Conservation (phyloP, 2,329 filamentous ascomycete genomes). For the Botrytis galanthina region DNA sequence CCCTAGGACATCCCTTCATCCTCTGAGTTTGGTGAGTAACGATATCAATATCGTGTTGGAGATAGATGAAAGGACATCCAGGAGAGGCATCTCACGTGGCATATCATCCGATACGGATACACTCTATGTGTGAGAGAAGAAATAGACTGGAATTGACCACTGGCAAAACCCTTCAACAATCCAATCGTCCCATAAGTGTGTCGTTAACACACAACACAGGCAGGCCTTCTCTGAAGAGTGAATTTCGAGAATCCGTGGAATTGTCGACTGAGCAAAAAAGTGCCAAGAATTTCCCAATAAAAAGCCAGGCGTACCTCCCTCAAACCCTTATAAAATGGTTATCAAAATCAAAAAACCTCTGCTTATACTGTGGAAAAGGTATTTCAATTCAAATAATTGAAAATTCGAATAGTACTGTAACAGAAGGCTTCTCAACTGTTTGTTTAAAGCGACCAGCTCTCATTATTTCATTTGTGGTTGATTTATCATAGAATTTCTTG, state of each 20-base stretch:
- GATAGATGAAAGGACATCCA: background rate
- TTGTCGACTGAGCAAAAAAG: no score
- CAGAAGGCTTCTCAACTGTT: background rate
- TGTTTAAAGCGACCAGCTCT: background rate
- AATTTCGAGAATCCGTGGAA: no score
- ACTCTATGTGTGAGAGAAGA: background rate
- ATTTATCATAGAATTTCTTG: background rate
- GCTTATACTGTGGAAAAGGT: no score
- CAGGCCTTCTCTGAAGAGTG: no score
- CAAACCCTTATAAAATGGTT: no score
- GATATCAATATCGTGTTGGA: background rate
- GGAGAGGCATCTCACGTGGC: background rate
- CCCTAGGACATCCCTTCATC: background rate
- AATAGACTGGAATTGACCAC: background rate
- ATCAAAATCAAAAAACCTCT: no score
- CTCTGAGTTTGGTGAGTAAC: background rate
- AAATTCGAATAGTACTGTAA: background rate
- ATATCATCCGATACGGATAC: background rate
- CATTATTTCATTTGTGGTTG: background rate
- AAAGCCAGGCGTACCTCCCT: no score
- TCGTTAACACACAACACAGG: no score
- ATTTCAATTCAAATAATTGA: background rate
- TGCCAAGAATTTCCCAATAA: no score
- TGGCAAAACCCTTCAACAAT: background rate
- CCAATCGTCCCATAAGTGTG: background rate